Evolutionary conservation across 345 rosid species (phyloP), one percentile per base, ranked within the genome.

Genomic region (Bruguiera parviflora): DNA sequence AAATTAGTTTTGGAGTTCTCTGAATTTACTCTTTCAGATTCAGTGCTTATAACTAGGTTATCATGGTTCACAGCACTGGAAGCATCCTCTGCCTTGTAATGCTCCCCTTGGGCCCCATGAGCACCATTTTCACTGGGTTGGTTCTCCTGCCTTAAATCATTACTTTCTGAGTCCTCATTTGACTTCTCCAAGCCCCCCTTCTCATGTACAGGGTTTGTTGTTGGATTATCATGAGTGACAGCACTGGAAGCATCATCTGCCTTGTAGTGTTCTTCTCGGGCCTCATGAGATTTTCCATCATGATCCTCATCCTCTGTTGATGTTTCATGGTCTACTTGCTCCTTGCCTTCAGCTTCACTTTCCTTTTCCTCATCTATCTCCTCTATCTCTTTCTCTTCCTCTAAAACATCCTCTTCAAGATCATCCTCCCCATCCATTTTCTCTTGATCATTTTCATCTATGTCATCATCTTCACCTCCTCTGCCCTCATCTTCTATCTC

Each of bases 181-280:
- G 82, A 81, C 71, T 78, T 75, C 9, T 73, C 84, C 22, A 55
- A 67, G 59, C 73, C 76, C 68, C 55, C 69, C 68, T 85, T 85
- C 69, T 84, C 73, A 9, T 75, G 67, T 65, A 81, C 92, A 24
- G 82, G 55, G 69, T 52, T 75, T 32, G 70, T 57, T 15, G 49
- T 66, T 60, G 79, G 83, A 22, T 80, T 63, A 66, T 89, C 96
- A 59, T 95, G 97, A 39, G 96, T 79, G 61, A 95, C 99, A 19
- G 97, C 99, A 80, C 96, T 95, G 33, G 98, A 95, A 75, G 98
- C 99, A 81, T 95, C 99, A 73, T 95, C 99, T 20, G 83, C 96
- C 80, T 79, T 89, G 74, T 92, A 92, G 68, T 84, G 82, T 75
- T 84, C 93, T 75, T 92, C 96, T 20, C 93, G 86, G 19, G 98